Conservation (phyloP, 2,329 filamentous ascomycete species). For the Fusarium duplospermum region DNA sequence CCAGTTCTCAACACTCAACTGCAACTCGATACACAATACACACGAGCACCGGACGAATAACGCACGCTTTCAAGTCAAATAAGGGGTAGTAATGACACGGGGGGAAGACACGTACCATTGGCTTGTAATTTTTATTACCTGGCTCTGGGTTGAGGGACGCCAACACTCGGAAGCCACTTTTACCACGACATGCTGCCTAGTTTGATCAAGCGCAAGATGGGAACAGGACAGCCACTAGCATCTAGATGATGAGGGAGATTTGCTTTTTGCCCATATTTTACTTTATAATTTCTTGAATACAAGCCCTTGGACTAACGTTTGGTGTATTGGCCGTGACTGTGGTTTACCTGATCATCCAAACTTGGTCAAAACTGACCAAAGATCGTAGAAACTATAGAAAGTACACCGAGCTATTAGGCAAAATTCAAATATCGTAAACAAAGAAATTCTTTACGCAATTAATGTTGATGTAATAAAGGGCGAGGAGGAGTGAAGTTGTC, state of each 20-base stretch:
- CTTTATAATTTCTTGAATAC: constrained; percentile 38
- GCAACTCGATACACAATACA: not conserved
- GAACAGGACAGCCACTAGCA: not conserved
- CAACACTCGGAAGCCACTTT: constrained; percentile 33
- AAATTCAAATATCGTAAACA: not conserved
- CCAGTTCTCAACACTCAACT: not conserved
- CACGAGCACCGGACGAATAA: not conserved
- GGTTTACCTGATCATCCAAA: not conserved
- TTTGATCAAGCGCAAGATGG: constrained; percentile 10
- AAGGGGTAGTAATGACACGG: constrained; percentile 16
- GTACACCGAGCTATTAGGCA: not conserved
- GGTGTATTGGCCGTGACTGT: not conserved
- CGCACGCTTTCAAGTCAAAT: constrained; percentile 9
- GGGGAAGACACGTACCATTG: constrained; percentile 20
- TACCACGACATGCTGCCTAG: constrained; percentile 10
- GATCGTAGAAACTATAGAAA: too few species aligned
- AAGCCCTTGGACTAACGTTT: constrained; percentile 19
- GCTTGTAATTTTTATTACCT: constrained; percentile 24
- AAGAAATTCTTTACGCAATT: not conserved
- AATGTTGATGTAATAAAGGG: not conserved
- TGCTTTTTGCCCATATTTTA: not conserved
- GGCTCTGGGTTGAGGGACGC: constrained; percentile 39
- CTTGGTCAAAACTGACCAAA: not conserved
- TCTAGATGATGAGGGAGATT: constrained; percentile 7
- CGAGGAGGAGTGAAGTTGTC: not conserved